Evolutionary conservation across 768 basidiomycete species (phyloP).

Genomic region (Termitomyces sp.): DNA sequence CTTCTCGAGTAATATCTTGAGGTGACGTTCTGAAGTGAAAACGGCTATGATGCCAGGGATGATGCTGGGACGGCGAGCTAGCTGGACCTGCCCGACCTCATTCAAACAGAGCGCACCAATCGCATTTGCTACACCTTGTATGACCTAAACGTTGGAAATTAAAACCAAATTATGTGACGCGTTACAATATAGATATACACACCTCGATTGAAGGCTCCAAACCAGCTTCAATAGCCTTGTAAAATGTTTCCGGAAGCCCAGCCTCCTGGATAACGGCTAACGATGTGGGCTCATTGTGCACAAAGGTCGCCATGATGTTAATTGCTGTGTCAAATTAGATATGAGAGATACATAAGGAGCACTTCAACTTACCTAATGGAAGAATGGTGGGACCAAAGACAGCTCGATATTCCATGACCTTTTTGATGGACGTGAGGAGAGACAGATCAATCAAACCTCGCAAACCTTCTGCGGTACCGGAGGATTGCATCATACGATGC

Average conservation of each 20-base stretch:
- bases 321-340: slow-evolving; percentile 50
- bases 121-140: slow-evolving; percentile 91
- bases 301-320: slow-evolving; percentile 94
- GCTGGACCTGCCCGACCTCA: slow-evolving; percentile 79
- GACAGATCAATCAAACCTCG: slow-evolving; percentile 92
- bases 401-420: slow-evolving; percentile 77
- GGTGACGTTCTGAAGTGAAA: slow-evolving; percentile 80
- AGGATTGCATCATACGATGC: slow-evolving; percentile 96
- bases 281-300: slow-evolving; percentile 98
- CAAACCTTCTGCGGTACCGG: slow-evolving; percentile 90
- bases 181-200: neutral
- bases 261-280: slow-evolving; percentile 90
- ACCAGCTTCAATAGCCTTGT: slow-evolving; percentile 77
- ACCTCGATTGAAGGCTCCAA: slow-evolving; percentile 90
- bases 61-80: slow-evolving; percentile 72
- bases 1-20: slow-evolving; percentile 85
- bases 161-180: neutral
- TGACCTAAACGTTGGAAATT: slow-evolving; percentile 48
- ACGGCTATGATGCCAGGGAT: slow-evolving; percentile 83
- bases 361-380: slow-evolving; percentile 61
- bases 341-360: slow-evolving; percentile 6
- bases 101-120: slow-evolving; percentile 97
- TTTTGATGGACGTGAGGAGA: slow-evolving; percentile 80
- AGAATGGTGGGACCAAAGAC: slow-evolving; percentile 87
- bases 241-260: slow-evolving; percentile 86